Conservation (phyloP, 208 protist species). For the Leishmania braziliensis region DNA sequence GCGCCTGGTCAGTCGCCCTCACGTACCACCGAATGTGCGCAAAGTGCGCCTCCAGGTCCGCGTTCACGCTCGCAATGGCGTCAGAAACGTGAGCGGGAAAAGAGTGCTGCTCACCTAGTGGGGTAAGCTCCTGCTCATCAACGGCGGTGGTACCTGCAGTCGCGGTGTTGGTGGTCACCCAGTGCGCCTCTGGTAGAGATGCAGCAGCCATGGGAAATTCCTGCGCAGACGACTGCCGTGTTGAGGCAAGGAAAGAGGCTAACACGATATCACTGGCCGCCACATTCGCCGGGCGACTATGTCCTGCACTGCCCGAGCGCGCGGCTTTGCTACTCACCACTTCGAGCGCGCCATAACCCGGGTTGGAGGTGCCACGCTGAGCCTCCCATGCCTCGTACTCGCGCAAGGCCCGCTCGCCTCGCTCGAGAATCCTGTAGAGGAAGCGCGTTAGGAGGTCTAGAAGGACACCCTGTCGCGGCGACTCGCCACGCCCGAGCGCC, state of each 20-base stretch:
- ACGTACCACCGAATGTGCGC: slow-evolving; percentile 77
- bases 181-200: not conserved
- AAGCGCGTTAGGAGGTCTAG: slow-evolving; percentile 38
- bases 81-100: slow-evolving; percentile 31
- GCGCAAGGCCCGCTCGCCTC: slow-evolving; percentile 30
- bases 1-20: slow-evolving; percentile 26
- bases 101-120: slow-evolving; percentile 20
- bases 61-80: slow-evolving; percentile 40
- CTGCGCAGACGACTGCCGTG: not conserved
- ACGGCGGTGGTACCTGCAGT: not conserved
- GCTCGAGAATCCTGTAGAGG: slow-evolving; percentile 35
- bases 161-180: not conserved
- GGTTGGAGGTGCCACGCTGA: slow-evolving; percentile 1
- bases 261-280: slow-evolving; percentile 6
- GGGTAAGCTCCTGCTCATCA: slow-evolving; percentile 20
- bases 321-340: not conserved
- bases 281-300: not conserved
- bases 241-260: not conserved
- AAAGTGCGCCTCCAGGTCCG: slow-evolving; percentile 52
- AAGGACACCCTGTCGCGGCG: slow-evolving; percentile 27
- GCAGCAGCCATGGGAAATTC: not conserved
- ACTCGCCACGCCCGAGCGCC: slow-evolving; percentile 12
- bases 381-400: slow-evolving; percentile 34
- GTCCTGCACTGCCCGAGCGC: not conserved
- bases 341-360: slow-evolving; percentile 5